These are phyloP conservation scores for Cutaneotrichosporon sp. DNA, from an alignment of 1,284 basidiomycete genomes.

Conservation along the genomic window DNA sequence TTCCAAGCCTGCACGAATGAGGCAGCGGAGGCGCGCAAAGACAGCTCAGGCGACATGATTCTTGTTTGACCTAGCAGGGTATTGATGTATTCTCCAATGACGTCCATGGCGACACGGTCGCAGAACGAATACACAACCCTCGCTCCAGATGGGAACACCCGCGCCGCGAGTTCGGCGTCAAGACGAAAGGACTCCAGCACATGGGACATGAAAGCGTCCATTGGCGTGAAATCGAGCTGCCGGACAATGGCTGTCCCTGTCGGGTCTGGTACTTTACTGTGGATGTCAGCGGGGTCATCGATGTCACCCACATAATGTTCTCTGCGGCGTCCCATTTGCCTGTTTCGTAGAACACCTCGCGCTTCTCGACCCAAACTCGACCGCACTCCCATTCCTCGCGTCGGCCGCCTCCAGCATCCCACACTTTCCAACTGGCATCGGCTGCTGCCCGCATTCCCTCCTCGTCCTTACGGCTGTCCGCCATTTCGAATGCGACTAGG, in stretches of 20 bases:
- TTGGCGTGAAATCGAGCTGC: constrained; percentile 75
- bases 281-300: not conserved
- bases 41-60: constrained; percentile 65
- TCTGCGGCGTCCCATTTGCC: constrained; percentile 70
- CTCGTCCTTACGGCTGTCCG: constrained; percentile 68
- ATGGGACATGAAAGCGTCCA: constrained; percentile 81
- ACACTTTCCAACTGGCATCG: constrained; percentile 77
- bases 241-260: constrained; percentile 33
- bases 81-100: constrained; percentile 77
- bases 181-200: constrained; percentile 62
- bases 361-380: constrained; percentile 86
- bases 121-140: constrained; percentile 42
- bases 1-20: constrained; percentile 83
- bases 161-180: constrained; percentile 72
- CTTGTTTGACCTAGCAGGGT: constrained; percentile 71
- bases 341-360: constrained; percentile 86
- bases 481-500: constrained; percentile 75
- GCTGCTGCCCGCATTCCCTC: constrained; percentile 70
- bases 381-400: constrained; percentile 81
- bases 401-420: constrained; percentile 47
- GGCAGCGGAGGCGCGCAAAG: constrained; percentile 79
- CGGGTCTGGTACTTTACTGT: constrained; percentile 29
- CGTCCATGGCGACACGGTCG: constrained; percentile 43
- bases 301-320: constrained; percentile 70
- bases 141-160: constrained; percentile 70